Base-by-base conservation (phyloP, 2,329 filamentous ascomycete species). In the Arthroderma uncinatum region DNA sequence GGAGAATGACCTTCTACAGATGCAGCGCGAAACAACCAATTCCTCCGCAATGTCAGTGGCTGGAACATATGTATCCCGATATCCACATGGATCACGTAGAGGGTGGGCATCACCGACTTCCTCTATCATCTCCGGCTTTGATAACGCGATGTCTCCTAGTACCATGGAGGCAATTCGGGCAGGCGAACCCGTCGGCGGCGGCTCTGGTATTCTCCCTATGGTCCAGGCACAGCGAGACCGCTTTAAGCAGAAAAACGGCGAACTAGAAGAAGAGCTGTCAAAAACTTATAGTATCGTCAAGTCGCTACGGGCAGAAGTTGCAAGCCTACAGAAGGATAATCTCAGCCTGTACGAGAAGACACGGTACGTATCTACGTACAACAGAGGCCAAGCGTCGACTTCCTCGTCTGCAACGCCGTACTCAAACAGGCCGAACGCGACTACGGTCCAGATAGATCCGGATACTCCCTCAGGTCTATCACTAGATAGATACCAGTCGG, bases 121-220 rank as follows among this genome's bases (percentile, higher is more conserved):
- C 2, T 97, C 92, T 19, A 97, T 98, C 65, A 97, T 98, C 65
- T 96, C 91, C 59, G 93, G 93, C n/a, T 90, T 96, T 67, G 88
- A 95, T 66, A 84, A 87, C 21, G 79, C 82, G 44, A 76, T 76
- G 42, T 70, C 73, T 52, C 76, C 72, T 19, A 74, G 73, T 37
- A 77, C 76, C 12, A 74, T 85, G 62, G 82, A 84, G 39, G 74
- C 80, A 5, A 74, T 85, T 23, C 79, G 82, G 33, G 79, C 79
- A 1, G 87, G 89, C 50, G 81, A 84, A 61, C 78, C 84, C 7
- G 79, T 85, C 57, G 87, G 86, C 33, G 81, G 87, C 56, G 88
- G 89, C 1, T 88, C 88, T 0, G 89, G 91, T 10, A 96, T 98
- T 62, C 77, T 98, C 23, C 94, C 93, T 34, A 98, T 98, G 94